Conservation (phyloP, 768 basidiomycete genomes). For the Chalciporus sphaerocephalus region DNA sequence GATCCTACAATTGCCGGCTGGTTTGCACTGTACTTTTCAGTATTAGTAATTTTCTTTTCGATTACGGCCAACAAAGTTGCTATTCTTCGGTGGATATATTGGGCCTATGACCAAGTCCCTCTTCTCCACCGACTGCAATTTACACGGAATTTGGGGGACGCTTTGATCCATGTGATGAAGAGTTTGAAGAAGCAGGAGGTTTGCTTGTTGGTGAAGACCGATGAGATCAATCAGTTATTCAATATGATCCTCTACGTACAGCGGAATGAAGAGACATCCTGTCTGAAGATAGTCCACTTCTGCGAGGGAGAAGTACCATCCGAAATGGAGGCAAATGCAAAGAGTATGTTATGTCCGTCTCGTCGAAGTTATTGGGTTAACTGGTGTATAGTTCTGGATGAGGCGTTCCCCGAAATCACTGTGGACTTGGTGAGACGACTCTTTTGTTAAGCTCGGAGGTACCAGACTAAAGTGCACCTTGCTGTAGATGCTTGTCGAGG, state of each 20-base stretch:
- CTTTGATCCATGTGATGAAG: slow-evolving; percentile 43
- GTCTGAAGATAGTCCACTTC: slow-evolving; percentile 67
- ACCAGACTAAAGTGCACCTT: background rate
- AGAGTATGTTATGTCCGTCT: slow-evolving; percentile 37
- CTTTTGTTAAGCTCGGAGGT: background rate
- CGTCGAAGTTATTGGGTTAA: background rate
- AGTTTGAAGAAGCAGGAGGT: slow-evolving; percentile 49
- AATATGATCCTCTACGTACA: slow-evolving; percentile 63
- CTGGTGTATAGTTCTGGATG: slow-evolving; percentile 43
- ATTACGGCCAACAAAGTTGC: slow-evolving; percentile 51
- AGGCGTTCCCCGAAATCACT: slow-evolving; percentile 62
- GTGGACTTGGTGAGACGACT: slow-evolving; percentile 52
- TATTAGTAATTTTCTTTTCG: slow-evolving; percentile 44
- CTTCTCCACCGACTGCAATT: slow-evolving; percentile 37
- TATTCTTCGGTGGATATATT: slow-evolving; percentile 51
- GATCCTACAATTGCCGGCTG: slow-evolving; percentile 56
- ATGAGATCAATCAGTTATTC: slow-evolving; percentile 68
- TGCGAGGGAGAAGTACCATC: slow-evolving; percentile 56
- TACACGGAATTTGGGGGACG: slow-evolving; percentile 41
- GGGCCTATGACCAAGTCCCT: slow-evolving; percentile 61
- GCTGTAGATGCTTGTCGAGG: slow-evolving; percentile 43
- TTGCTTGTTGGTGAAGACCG: slow-evolving; percentile 57
- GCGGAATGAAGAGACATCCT: slow-evolving; percentile 65
- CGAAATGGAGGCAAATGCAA: slow-evolving; percentile 69
- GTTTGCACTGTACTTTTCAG: slow-evolving; percentile 58